Evolutionary conservation across 495 filamentous ascomycete genomes (phyloP).

Genomic region (Neurospora intermedia): DNA sequence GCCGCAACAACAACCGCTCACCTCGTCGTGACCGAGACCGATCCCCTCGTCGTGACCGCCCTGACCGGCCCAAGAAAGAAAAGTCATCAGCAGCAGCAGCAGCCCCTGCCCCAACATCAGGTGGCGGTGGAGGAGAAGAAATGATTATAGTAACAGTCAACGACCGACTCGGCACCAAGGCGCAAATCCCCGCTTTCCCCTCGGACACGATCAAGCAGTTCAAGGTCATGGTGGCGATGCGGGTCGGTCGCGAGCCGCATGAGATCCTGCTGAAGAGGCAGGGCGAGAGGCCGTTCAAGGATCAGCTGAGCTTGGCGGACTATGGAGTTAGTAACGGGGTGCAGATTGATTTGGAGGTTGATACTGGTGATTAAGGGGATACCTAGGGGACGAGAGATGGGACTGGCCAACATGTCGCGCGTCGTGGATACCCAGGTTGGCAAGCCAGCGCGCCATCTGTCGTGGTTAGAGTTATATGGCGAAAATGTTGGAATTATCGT

Average conservation of each 20-base stretch:
- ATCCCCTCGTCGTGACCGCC: conserved; percentile 13
- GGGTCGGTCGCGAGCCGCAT: conserved; percentile 76
- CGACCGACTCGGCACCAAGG: conserved; percentile 83
- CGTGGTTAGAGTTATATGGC: background rate
- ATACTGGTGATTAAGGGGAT: conserved; percentile 55
- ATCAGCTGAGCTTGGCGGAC: conserved; percentile 72
- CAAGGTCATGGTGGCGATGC: conserved; percentile 80
- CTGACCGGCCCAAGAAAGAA: background rate
- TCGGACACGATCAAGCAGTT: conserved; percentile 74
- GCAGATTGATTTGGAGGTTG: conserved; percentile 78
- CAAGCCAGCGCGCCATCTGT: too few species aligned
- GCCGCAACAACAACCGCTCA: too few species aligned
- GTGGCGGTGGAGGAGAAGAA: conserved; percentile 38
- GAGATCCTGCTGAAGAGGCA: conserved; percentile 89
- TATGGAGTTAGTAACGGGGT: conserved; percentile 85
- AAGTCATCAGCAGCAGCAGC: too few species aligned
- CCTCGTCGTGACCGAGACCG: background rate
- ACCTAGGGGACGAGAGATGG: too few species aligned
- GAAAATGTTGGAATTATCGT: background rate
- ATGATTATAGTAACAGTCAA: conserved; percentile 93
- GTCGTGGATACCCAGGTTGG: background rate
- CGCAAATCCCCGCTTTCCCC: conserved; percentile 74
- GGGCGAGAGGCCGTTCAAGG: conserved; percentile 85
- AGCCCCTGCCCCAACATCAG: too few species aligned
- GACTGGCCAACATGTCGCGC: too few species aligned